Evolutionary conservation across 148 eudicot genomes (phyloP), one percentile per base, ranked within the genome.

Genomic region (Dysphania ambrosioides): DNA sequence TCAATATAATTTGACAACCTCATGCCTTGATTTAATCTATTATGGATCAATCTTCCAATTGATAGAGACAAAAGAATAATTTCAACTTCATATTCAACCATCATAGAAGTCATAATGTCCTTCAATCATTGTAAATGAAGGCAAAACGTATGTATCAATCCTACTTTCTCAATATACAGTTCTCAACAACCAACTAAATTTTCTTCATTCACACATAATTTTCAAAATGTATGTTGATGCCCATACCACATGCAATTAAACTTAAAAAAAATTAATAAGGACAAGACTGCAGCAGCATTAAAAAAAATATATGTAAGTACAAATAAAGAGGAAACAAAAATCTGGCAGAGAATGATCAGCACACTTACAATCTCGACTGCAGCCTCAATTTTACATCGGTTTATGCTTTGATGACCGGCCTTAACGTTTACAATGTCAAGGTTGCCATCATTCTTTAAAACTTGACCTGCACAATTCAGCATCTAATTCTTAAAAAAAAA

Each of bases 361-460:
- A n/a, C 29, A 82, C 92, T 84, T 79, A 87, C 89, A 73, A 71
- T 64, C 60, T 83, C 87, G 66, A 77, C 66, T 31, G 72, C 73
- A 78, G 75, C 68, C 70, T 42, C 81, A 19, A 81, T 15, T 72
- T 70, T 73, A 19, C 80, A 77, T 58, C 68, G 83, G 12, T 59
- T 15, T 18, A 51, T 19, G 26, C 74, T 83, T 44, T 65, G 77
- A 79, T 38, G 71, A 77, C 36, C 66, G 53, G 75, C 40, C 62
- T 77, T 73, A 49, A 72, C 76, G 53, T 79, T 83, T n/a, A 78
- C 62, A 18, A 10, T 32, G 42, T 78, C 80, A 68, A 77, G 77
- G 82, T 71, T 87, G 78, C 63, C 78, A 63, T 77, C 82, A 79
- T 70, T 83, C 64, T 66, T 83, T 64, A 74, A 55, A 58, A 56